Base-by-base conservation (phyloP, 2,329 filamentous ascomycete species). In the Geosmithia morbida region DNA sequence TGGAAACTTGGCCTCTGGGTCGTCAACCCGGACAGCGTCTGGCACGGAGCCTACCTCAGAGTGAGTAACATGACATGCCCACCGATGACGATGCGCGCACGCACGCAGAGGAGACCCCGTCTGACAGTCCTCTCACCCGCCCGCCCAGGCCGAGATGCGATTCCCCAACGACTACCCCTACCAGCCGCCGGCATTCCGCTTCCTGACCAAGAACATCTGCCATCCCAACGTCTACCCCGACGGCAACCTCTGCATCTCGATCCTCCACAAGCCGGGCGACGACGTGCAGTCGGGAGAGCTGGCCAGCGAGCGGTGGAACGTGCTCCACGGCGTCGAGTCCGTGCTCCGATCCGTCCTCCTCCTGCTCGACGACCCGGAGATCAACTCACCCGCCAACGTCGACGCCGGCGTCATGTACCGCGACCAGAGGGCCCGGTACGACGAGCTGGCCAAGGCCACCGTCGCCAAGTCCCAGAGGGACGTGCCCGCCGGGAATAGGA, bases 211-310 rank as follows among this genome's bases (percentile, higher is more conserved):
- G 33, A 80, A 85, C 16, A 82, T 97, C 52, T 87, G 80, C 67
- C 90, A 98, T 63, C 90, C 90, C 2, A 98, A 98, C 63, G 82
- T 98, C 58, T 97, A 97, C 67, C 68, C 79, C 6, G 86, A 96
- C 62, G 90, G 90, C 56, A 83, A 83, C 54, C 76, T 97, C 43
- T 97, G 92, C 70, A 97, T 98, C 61, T 96, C 89, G 43, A 98
- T 98, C 57, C 79, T 98, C 11, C 90, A 98, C 65, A 77, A 79
- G 17, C 88, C 92, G 0, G 92, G 92, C 54, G 87, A 96, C 51
- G 90, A 97, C 60, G 79, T 85, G 55, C 90, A 89, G 72, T 95
- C 89, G 0, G 92, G 92, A 51, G 90, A 97, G 66, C 67, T 77
- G 40, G 90, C 92, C 7, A 84, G 83, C 49, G 92, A 97, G 67